These are phyloP conservation scores for Paecilomyces variotii DNA, from an alignment of 2,329 filamentous ascomycete species.

Conservation along the genomic window DNA sequence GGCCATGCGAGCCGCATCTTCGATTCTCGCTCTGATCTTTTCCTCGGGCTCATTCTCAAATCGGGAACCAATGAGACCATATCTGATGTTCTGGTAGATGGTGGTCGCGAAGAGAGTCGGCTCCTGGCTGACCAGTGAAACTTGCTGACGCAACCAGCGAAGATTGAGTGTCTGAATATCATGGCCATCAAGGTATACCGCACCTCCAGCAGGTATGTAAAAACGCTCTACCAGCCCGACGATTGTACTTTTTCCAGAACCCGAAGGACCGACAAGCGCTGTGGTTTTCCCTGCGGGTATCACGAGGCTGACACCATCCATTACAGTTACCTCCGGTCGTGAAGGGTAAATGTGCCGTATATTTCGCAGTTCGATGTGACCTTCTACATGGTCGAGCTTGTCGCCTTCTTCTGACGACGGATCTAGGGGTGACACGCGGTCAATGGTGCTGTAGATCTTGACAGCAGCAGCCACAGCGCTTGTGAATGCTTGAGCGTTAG, in stretches of 20 bases:
- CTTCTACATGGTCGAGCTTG: constrained; percentile 64
- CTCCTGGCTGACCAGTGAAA: constrained; percentile 88
- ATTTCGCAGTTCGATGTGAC: constrained; percentile 70
- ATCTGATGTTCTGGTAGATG: constrained; percentile 82
- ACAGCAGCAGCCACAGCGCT: constrained; percentile 73
- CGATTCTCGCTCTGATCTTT: constrained; percentile 61
- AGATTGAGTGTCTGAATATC: constrained; percentile 77
- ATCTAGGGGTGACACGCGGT: constrained; percentile 77
- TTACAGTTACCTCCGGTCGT: constrained; percentile 79
- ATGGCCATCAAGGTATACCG: constrained; percentile 71
- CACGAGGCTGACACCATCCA: constrained; percentile 70
- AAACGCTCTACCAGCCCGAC: constrained; percentile 90
- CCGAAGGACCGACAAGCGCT: constrained; percentile 86
- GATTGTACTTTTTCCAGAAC: constrained; percentile 90
- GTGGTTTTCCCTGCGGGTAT: constrained; percentile 89
- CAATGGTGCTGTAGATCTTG: constrained; percentile 93
- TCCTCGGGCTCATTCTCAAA: constrained; percentile 62
- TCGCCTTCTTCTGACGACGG: constrained; percentile 63
- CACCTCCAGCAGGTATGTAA: constrained; percentile 78
- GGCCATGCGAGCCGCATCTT: constrained; percentile 77
- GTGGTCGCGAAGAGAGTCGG: constrained; percentile 83
- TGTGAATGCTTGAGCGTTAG: constrained; percentile 79
- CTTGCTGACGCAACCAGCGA: constrained; percentile 83
- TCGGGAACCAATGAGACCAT: constrained; percentile 79
- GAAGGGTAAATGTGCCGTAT: constrained; percentile 94